Percentiles rank a stretch among this genome's conserved stretches.
These are phyloP conservation scores for Nemania sp. DNA, from an alignment of 2,329 filamentous ascomycete genomes.

Conservation along the genomic window DNA sequence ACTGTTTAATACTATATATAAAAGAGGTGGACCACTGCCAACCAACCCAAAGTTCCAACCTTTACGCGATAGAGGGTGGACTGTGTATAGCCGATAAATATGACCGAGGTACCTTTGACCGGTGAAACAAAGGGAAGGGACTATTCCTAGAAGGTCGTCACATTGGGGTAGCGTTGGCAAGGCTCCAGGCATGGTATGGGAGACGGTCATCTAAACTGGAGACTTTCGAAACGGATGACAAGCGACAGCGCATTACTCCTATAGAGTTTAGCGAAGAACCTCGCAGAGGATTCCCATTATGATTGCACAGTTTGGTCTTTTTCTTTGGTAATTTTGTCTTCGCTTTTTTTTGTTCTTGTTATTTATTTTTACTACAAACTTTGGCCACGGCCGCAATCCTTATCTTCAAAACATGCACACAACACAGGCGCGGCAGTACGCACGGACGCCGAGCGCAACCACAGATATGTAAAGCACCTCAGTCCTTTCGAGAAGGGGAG, in stretches of 20 bases:
- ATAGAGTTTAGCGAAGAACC: constrained; percentile 39
- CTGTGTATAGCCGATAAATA: constrained; percentile 33
- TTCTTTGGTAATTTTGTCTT: constrained; percentile 24
- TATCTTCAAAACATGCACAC: constrained; percentile 22
- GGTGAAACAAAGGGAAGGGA: constrained; percentile 26
- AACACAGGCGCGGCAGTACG: constrained; percentile 26
- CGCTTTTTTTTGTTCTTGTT: constrained; percentile 21
- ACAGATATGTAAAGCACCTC: constrained; percentile 23
- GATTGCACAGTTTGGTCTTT: constrained; percentile 31
- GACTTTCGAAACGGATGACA: constrained; percentile 30
- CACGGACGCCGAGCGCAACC: constrained; percentile 20
- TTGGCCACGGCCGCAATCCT: constrained; percentile 25
- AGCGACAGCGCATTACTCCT: constrained; percentile 35
- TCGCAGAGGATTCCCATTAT: constrained; percentile 31
- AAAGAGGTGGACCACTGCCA: constrained; percentile 43
- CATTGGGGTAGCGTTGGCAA: constrained; percentile 30
- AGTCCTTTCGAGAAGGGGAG: constrained; percentile 21
- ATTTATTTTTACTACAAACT: constrained; percentile 5
- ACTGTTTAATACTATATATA: constrained; percentile 66
- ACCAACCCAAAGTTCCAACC: constrained; percentile 25
- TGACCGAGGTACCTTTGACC: constrained; percentile 25
- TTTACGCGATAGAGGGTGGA: constrained; percentile 28
- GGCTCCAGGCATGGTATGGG: constrained; percentile 30
- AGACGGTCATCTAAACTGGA: constrained; percentile 32
- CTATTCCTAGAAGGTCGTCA: constrained; percentile 33